Base-by-base conservation (phyloP, 2,329 filamentous ascomycete species). In the Colletotrichum tropicicola region DNA sequence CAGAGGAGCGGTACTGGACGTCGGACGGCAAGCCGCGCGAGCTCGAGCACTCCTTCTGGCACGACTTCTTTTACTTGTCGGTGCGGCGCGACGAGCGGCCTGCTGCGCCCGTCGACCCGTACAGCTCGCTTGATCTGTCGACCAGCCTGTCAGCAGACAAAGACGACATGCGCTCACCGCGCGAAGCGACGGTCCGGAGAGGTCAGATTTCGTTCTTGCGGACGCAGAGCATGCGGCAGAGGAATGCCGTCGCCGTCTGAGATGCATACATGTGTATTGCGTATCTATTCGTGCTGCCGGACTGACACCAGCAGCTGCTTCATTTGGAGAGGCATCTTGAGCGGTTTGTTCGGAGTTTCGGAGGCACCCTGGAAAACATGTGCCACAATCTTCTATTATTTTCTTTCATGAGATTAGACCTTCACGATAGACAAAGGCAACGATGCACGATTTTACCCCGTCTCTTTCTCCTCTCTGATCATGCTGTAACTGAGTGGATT, bases 1-100 rank as follows among this genome's bases (percentile, higher is more conserved):
- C 79, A 66, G 79, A 82, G 71, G 80, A 83, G 74, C 73, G 79
- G 9, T 83, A 80, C 75, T 83, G 80, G 80, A 83, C 81, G 1
- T 74, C 77, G 8, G 79, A 82, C 54, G 78, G 80, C 9, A 77
- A 74, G 60, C 80, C 80, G 44, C 74, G 80, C 9, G 71, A 75
- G 28, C 73, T 83, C 8, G 79, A 82, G 69, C 76, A 78, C 7
- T 77, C 76, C 12, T 83, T 82, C 65, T 60, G 75, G 51, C 75
- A 80, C 67, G 80, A 83, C 65, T 82, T 83, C 68, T 80, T 83
- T 58, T 78, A 77, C 43, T 71, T 79, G 19, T 79, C 77, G 1
- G 75, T 77, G 3, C 63, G 77, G 12, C 66, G 75, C 6, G 75
- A 78, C 13, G 75, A 77, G 66, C 73, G 41, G 9, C 54, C 65